Percentiles rank a stretch among this genome's conserved stretches.
phyloP scores from a whole-genome alignment of 169 alveolate species.

The Eimeria falciformis region DNA sequence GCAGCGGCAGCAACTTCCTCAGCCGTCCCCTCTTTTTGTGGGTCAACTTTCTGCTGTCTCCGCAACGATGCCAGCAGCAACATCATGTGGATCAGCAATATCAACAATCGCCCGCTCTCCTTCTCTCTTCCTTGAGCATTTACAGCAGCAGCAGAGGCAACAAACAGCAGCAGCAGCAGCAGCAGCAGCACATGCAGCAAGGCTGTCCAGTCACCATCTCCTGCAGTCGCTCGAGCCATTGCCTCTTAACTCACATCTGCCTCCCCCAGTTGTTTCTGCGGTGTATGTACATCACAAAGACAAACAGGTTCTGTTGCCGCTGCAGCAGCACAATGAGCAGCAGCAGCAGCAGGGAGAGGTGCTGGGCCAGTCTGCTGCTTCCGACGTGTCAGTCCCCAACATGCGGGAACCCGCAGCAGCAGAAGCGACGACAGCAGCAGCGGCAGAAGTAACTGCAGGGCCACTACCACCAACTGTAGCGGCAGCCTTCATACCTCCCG shows the following conservation, averaged over 20 bases:
- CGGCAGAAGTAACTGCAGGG: not conserved
- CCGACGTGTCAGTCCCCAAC: too few species aligned
- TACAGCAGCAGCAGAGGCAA: not conserved
- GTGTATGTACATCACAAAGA: too few species aligned
- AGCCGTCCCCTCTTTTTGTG: slow-evolving; percentile 46
- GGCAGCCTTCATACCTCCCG: not conserved
- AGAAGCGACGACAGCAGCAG: not conserved
- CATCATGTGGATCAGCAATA: not conserved
- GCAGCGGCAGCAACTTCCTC: slow-evolving; percentile 28
- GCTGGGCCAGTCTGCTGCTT: too few species aligned
- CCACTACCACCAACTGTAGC: not conserved
- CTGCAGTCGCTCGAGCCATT: slow-evolving; percentile 13
- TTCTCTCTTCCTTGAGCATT: not conserved
- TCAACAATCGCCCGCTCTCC: not conserved
- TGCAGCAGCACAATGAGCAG: not conserved
- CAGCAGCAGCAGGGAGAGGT: too few species aligned
- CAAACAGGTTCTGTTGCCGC: not conserved
- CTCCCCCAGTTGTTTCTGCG: slow-evolving; percentile 47
- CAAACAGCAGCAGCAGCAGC: not conserved
- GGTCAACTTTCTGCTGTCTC: slow-evolving; percentile 54
- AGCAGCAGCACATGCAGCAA: not conserved
- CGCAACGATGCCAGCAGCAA: slow-evolving; percentile 57
- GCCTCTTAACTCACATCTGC: slow-evolving; percentile 43
- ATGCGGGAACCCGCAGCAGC: too few species aligned
- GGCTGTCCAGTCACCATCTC: not conserved